Base-by-base conservation (phyloP, 2,329 filamentous ascomycete genomes). In the Thielaviopsis populi region DNA sequence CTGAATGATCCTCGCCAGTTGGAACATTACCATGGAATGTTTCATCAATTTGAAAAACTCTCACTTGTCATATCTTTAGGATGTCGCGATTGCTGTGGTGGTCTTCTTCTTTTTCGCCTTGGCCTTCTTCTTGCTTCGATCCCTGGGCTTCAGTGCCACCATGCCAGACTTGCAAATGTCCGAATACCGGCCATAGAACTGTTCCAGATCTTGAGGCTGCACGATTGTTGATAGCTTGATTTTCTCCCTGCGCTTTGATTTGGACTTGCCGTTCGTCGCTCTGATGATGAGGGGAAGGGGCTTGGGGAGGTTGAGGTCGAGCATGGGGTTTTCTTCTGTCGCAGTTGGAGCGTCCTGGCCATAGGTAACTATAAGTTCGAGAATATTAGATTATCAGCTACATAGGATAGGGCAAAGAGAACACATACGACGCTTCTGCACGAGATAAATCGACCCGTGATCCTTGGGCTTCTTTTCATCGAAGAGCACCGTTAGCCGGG, bases 101-200 rank as follows among this genome's bases (percentile, higher is more conserved):
- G 74, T 74, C 74, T 82, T 85, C 77, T 85, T 88, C 76, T 80
- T 83, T 77, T 86, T 89, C 68, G 87, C 89, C 73, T 87, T 88
- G 69, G 87, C 85, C 72, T 88, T 89, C 77, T 86, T 85, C 80
- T 89, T 92, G 74, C 87, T 95, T 71, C 91, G 83, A 75, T 97
- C 92, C 69, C 94, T 82, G 72, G 95, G 96, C 83, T 96, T 97
- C 75, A 99, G 73, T 7, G 86, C 85, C 59, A 82, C 80, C 91
- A 97, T 96, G 5, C 91, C 90, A 0, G 80, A 78, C 77, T 95
- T 96, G 76, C 91, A 96, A 2, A 91, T 80, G 69, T 97, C 94
- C 24, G 91, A 91, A 76, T 97, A 99, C 61, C 83, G 80, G 37
- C 78, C 76, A 73, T 91, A 99, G 72, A 99, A 99, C 0, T 74